These are phyloP conservation scores for Rhodotorula mucilaginosa DNA, from an alignment of 1,284 basidiomycete species.

Conservation along the genomic window DNA sequence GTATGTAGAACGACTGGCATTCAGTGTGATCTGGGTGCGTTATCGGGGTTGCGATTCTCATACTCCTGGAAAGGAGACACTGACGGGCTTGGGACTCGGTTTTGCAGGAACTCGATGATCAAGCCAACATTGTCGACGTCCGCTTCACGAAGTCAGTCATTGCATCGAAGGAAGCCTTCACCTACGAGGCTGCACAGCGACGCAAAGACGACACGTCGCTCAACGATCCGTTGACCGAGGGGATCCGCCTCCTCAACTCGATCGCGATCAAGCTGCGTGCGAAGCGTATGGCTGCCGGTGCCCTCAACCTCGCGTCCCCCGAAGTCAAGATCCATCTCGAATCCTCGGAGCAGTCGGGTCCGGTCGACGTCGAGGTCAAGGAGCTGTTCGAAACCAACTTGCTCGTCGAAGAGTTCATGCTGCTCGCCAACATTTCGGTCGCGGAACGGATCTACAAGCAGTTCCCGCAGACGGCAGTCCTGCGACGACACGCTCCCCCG, in stretches of 20 bases:
- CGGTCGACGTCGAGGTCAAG: conserved; percentile 91
- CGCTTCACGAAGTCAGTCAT: conserved; percentile 96
- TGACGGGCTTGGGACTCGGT: not conserved
- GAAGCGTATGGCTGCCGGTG: conserved; percentile 86
- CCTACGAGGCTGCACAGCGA: conserved; percentile 93
- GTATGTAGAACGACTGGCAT: conserved; percentile 89
- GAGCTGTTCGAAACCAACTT: conserved; percentile 90
- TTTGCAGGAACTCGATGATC: conserved; percentile 71
- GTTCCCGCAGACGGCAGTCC: conserved; percentile 92
- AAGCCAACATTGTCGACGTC: conserved; percentile 85
- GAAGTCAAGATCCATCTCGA: conserved; percentile 95
- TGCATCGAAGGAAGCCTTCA: conserved; percentile 93
- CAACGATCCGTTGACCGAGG: conserved; percentile 78
- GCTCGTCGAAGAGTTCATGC: conserved; percentile 98
- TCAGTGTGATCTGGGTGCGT: conserved; percentile 92
- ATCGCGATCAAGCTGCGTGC: conserved; percentile 84
- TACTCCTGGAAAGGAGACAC: not conserved
- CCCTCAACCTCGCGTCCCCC: conserved; percentile 93
- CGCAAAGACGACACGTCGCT: conserved; percentile 85
- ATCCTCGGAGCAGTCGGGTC: conserved; percentile 85
- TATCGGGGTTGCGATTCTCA: conserved; percentile 1
- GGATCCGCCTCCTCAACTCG: conserved; percentile 84
- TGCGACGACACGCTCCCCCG: conserved; percentile 92
- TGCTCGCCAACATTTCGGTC: conserved; percentile 94
- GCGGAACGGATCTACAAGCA: conserved; percentile 88